Evolutionary conservation across 768 basidiomycete genomes (phyloP), one percentile per base, ranked within the genome.

Genomic region (Lactifluus rugatus): DNA sequence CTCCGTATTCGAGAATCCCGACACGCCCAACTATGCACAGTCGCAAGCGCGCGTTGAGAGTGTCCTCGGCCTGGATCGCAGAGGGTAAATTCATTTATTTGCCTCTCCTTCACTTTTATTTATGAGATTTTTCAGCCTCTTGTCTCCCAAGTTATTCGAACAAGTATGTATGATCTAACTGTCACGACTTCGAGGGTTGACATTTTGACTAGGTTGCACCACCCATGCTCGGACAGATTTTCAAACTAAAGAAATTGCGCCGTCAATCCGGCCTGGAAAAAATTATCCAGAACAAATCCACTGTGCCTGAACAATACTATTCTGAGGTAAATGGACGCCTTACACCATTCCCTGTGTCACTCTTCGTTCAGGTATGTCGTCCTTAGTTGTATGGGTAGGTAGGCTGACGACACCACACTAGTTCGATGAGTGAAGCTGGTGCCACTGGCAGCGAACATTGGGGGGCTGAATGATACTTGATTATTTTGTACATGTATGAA

Each of bases 311-410:
- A 52, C 36, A 52, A 5, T 46, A 50, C 46, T 66, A 66, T 41
- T 21, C 48, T 14, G 53, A 62, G 50, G 19, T 46, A 9, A 54
- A 61, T 44, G 62, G 66, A 2, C n/a, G n/a, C 25, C 17, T 56
- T 14, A 67, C 64, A 11, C 66, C 64, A 3, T 67, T 67, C 57
- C 66, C 66, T 2, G 54, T 48, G 26, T 64, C 66, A 19, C 52
- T 67, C 36, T 7, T 67, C 19, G 56, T 66, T 45, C 62, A 67
- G 61, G 66, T 67, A 45, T 13, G 64, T 52, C 5, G 16, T 36
- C 28, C 28, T 48, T 3, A 10, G n/a, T 17, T 21, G 17, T 26
- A 26, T 28, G 1, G 2, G n/a, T 39, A 8, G 7, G 31, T 25
- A 8, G n/a, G 28, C 54, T 60, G n/a, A 60, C 25, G 10, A 5